A percentile compares a stretch with the other conserved stretches of the same genome.
phyloP scores from a whole-genome alignment of 2,329 filamentous ascomycete species.

The Spiromastix sp. region DNA sequence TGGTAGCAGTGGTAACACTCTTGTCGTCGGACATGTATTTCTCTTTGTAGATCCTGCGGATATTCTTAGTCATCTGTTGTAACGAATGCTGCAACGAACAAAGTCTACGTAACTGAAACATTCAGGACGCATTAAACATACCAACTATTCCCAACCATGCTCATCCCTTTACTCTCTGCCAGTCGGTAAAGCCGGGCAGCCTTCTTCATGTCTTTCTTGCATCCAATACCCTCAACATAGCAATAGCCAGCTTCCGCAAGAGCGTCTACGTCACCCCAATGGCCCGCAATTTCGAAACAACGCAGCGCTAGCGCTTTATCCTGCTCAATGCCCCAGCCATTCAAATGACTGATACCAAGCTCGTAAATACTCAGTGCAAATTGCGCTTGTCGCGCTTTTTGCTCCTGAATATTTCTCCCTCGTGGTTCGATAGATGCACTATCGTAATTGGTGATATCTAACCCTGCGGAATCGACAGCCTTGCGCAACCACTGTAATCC shows the following conservation, averaged over 20 bases:
- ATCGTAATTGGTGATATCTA: constrained; percentile 68
- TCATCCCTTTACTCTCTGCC: constrained; percentile 88
- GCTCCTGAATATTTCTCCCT: constrained; percentile 53
- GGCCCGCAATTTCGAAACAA: constrained; percentile 93
- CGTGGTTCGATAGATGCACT: constrained; percentile 46
- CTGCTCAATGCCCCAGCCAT: constrained; percentile 93
- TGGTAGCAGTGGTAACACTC: constrained; percentile 2
- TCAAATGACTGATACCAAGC: constrained; percentile 91
- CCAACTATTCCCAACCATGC: constrained; percentile 98
- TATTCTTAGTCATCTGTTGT: not conserved
- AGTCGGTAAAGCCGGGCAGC: constrained; percentile 82
- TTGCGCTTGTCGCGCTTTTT: constrained; percentile 78
- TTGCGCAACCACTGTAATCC: constrained; percentile 87
- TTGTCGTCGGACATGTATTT: constrained; percentile 71
- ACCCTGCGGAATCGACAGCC: constrained; percentile 71
- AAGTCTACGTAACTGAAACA: not conserved
- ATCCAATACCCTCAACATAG: constrained; percentile 86
- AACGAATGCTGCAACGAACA: not conserved
- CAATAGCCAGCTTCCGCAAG: constrained; percentile 92
- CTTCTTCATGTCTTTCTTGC: constrained; percentile 93
- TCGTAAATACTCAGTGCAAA: constrained; percentile 96
- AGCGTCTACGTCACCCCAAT: constrained; percentile 91
- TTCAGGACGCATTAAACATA: constrained; percentile 41
- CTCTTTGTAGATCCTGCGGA: constrained; percentile 90
- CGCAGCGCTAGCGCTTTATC: constrained; percentile 78